Evolutionary conservation across 345 rosid genomes (phyloP), one percentile per base, ranked within the genome.

Genomic region (Gossypium raimondii): DNA sequence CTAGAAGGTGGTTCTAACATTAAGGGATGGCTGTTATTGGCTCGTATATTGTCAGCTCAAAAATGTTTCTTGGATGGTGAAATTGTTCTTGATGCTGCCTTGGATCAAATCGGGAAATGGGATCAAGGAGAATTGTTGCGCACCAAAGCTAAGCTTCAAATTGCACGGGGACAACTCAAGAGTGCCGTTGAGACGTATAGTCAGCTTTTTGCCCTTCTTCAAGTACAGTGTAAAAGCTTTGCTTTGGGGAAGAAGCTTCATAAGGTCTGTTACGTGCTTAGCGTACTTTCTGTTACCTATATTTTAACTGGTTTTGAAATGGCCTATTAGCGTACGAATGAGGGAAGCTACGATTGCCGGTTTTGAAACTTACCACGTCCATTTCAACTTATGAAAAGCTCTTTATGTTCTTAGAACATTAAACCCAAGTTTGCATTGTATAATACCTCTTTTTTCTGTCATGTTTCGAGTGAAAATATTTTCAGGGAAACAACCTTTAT

Each of bases 51-150:
- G 67, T 92, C 97, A 0, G 96, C 96, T 52, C 88, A 86, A 81
- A 88, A 87, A 73, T 83, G 76, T 76, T 88, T 80, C 74, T 29
- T 65, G 41, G 92, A 88, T 52, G 93, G 91, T 11, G 97, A 89
- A 84, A 83, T 77, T 12, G 77, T 89, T 18, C 80, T 88, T 20
- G 80, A 67, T 76, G 90, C 88, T 5, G 96, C 92, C 13, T 80
- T 92, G 81, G 91, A 90, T 14, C 91, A 90, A 78, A 87, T 91
- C 41, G 90, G 86, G 72, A 88, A 85, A 77, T 92, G 93, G 96
- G 93, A 90, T 62, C 96, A 92, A 48, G 97, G 93, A 76, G 91
- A 86, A 75, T 83, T 92, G 76, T 83, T 92, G 87, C 87, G 87
- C 80, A 82, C 92, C 66, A 88, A 85, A 77, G 96, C 97, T 12